Evolutionary conservation across 371 early-diverging fungal species (phyloP), one percentile per base, ranked within the genome.

Genomic region (Polyrhizophydium stewartii): DNA sequence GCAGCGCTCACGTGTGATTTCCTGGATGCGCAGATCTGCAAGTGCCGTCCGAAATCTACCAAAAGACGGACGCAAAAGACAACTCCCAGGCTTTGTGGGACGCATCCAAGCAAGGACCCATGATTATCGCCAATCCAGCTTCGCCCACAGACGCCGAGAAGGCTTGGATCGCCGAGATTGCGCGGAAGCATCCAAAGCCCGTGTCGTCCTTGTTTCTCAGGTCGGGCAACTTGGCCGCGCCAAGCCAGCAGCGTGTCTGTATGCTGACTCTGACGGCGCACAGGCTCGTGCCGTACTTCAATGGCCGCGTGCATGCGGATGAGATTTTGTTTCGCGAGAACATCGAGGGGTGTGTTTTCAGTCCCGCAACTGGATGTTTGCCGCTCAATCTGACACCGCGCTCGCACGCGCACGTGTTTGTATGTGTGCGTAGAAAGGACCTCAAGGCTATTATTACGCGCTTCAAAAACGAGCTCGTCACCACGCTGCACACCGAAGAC

Each of bases 311-410:
- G 66, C 88, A 87, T 63, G 81, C 89, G 21, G 92, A 92, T 60
- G 94, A 93, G 66, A 91, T 93, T 56, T 71, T 87, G 60, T 91
- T 85, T 60, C 74, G 87, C 12, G 91, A 92, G 70, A 86, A 83
- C 33, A 73, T 90, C 59, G 21, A 13, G 62, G 13, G 7, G 35
- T 35, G 35, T 35, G 35, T 25, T 51, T 9, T n/a, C n/a, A n/a
- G n/a, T n/a, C n/a, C n/a, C n/a, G n/a, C n/a, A n/a, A n/a, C n/a
- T n/a, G n/a, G n/a, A n/a, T n/a, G n/a, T n/a, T n/a, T n/a, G n/a
- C n/a, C n/a, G n/a, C n/a, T n/a, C n/a, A n/a, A n/a, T n/a, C n/a
- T n/a, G n/a, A n/a, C n/a, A n/a, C n/a, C n/a, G n/a, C n/a, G n/a
- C n/a, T n/a, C n/a, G n/a, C n/a, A n/a, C n/a, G n/a, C n/a, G n/a